phyloP scores from a whole-genome alignment of 495 filamentous ascomycete species.

The Aspergillus homomorphus region DNA sequence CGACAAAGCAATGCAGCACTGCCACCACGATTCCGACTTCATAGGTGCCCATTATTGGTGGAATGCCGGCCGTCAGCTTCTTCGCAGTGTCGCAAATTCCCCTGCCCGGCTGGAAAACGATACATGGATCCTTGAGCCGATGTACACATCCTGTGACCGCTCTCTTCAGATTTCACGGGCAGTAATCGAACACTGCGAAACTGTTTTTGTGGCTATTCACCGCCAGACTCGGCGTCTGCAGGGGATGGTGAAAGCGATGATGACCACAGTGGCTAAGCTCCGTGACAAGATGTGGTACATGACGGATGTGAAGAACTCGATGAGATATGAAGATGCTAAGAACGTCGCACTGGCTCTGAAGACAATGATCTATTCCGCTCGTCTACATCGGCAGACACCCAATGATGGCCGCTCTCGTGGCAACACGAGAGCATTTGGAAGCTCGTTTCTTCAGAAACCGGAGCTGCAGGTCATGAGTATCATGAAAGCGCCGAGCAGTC shows the following conservation, averaged over 20 bases:
- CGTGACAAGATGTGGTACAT: conserved; percentile 99
- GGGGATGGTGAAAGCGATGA: conserved; percentile 32
- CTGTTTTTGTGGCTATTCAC: conserved; percentile 37
- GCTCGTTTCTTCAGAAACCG: conserved; percentile 73
- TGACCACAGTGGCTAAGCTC: conserved; percentile 36
- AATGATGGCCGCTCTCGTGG: conserved; percentile 49
- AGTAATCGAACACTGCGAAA: conserved; percentile 43
- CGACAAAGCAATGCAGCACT: conserved; percentile 37
- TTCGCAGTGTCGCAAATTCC: conserved; percentile 23
- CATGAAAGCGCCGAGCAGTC: conserved; percentile 75
- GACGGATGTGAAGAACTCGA: conserved; percentile 91
- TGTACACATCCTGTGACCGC: conserved; percentile 35
- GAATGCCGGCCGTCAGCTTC: conserved; percentile 43
- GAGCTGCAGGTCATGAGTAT: conserved; percentile 86
- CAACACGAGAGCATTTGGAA: conserved; percentile 45
- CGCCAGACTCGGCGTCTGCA: conserved; percentile 38
- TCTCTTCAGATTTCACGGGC: conserved; percentile 36
- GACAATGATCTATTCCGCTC: conserved; percentile 69
- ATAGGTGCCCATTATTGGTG: conserved; percentile 51
- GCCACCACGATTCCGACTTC: conserved; percentile 42
- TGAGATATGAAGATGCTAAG: conserved; percentile 81
- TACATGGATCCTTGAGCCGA: conserved; percentile 43
- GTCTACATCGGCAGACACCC: conserved; percentile 37
- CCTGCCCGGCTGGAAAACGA: conserved; percentile 27
- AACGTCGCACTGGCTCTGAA: conserved; percentile 85